Evolutionary conservation across 2,329 filamentous ascomycete species (phyloP).

Genomic region (Coniochaeta sp.): DNA sequence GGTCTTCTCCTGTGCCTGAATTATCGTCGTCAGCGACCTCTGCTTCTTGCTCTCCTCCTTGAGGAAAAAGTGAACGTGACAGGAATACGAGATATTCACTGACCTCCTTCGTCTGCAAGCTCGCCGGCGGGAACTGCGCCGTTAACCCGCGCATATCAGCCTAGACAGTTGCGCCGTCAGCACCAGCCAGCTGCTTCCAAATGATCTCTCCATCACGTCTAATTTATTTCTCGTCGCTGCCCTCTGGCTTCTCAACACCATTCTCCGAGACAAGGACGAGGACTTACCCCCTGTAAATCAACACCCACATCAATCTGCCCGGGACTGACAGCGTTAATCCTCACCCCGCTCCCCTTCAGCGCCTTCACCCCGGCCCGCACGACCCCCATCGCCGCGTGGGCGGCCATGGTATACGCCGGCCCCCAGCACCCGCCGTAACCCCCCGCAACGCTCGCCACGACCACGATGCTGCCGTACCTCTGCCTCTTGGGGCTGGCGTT

Average conservation of each 20-base stretch:
- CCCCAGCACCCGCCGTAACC: constrained; percentile 54
- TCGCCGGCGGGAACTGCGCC: constrained; percentile 47
- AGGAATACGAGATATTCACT: constrained; percentile 1
- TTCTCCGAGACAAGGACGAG: background rate
- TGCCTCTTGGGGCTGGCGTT: constrained; percentile 55
- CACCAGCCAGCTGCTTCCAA: no score
- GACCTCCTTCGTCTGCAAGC: constrained; percentile 40
- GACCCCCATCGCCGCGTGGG: constrained; percentile 53
- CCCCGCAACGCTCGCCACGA: constrained; percentile 51
- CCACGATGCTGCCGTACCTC: constrained; percentile 54
- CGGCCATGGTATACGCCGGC: constrained; percentile 52
- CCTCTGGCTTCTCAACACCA: background rate
- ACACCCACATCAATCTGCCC: constrained; percentile 32
- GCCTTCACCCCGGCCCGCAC: constrained; percentile 50
- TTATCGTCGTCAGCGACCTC: background rate
- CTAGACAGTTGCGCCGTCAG: background rate
- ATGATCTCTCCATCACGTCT: no score
- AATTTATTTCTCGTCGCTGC: no score
- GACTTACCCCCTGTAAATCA: constrained; percentile 32
- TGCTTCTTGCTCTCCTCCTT: background rate
- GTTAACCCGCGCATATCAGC: constrained; percentile 39
- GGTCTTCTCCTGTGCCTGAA: constrained; percentile 36
- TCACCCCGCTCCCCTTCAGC: constrained; percentile 49
- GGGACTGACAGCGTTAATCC: constrained; percentile 46
- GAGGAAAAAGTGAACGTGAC: background rate